These are phyloP conservation scores for Ajuga chamaepitys DNA, from an alignment of 257 asterid genomes.

Conservation along the genomic window DNA sequence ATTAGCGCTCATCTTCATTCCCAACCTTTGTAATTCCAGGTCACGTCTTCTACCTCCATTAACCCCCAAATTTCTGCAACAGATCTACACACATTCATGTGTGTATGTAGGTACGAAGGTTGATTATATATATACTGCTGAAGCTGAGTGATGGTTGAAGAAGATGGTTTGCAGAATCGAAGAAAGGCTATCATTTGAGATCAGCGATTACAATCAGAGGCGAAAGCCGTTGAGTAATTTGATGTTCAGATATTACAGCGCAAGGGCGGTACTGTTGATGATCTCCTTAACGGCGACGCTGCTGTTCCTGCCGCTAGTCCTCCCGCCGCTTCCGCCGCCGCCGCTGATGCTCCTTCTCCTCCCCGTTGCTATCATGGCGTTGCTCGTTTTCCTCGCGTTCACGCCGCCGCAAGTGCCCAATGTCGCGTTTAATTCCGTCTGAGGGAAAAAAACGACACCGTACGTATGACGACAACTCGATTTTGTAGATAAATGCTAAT, in stretches of 20 bases:
- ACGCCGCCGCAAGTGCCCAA: constrained; percentile 34
- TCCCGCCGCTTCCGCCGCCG: constrained; percentile 79
- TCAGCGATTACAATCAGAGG: not conserved
- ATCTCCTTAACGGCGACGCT: constrained; percentile 32
- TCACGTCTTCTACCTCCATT: not conserved
- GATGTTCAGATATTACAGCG: constrained; percentile 23
- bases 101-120: not conserved
- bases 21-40: not conserved
- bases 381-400: constrained; percentile 38
- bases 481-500: constrained; percentile 19
- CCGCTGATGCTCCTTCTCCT: constrained; percentile 37
- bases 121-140: not conserved
- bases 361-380: constrained; percentile 53
- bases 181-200: constrained; percentile 13
- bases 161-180: constrained; percentile 25
- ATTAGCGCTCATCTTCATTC: not conserved
- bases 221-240: constrained; percentile 1
- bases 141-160: constrained; percentile 7
- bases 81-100: not conserved
- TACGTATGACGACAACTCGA: not conserved
- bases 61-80: not conserved
- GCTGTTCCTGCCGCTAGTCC: constrained; percentile 45
- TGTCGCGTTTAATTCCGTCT: constrained; percentile 9
- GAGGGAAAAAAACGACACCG: not conserved
- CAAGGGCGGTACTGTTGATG: constrained; percentile 22